These are phyloP conservation scores for Arthrocladium fulminans DNA, from an alignment of 2,329 filamentous ascomycete genomes.

Conservation along the genomic window DNA sequence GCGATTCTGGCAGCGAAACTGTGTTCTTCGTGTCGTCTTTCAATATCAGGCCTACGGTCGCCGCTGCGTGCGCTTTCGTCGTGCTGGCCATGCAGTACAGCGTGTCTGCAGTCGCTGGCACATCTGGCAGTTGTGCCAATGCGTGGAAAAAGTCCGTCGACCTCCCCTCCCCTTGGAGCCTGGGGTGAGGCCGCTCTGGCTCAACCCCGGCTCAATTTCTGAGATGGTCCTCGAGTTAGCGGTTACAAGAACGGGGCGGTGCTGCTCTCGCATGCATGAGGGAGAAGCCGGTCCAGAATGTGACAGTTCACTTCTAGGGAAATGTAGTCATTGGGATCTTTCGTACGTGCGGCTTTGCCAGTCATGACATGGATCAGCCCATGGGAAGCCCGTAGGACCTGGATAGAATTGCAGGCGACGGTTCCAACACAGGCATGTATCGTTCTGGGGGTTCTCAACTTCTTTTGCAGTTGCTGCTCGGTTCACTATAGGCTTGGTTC, in stretches of 20 bases:
- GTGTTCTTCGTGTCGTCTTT: too few relatives aligned
- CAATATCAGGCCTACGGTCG: too few relatives aligned
- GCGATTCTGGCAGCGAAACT: too few relatives aligned
- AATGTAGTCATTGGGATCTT: not conserved
- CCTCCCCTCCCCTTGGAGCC: too few relatives aligned
- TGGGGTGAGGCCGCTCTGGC: too few relatives aligned
- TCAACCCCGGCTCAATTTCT: too few relatives aligned
- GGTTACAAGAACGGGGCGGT: not conserved
- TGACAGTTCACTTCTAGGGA: not conserved
- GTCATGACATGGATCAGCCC: not conserved
- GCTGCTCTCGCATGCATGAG: constrained; percentile 1
- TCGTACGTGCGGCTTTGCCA: not conserved
- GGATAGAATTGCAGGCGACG: not conserved
- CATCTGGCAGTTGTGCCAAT: not conserved
- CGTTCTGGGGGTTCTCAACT: too few relatives aligned
- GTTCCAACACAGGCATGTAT: not conserved
- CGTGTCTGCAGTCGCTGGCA: not conserved
- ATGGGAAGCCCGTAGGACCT: not conserved
- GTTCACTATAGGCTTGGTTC: too few relatives aligned
- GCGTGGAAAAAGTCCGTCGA: too few relatives aligned
- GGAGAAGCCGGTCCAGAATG: not conserved
- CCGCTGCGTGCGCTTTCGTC: too few relatives aligned
- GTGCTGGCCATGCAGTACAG: too few relatives aligned
- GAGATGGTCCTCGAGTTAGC: not conserved
- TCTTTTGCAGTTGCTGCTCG: too few relatives aligned